Conservation (phyloP, 345 rosid genomes). For the Lumnitzera racemosa region DNA sequence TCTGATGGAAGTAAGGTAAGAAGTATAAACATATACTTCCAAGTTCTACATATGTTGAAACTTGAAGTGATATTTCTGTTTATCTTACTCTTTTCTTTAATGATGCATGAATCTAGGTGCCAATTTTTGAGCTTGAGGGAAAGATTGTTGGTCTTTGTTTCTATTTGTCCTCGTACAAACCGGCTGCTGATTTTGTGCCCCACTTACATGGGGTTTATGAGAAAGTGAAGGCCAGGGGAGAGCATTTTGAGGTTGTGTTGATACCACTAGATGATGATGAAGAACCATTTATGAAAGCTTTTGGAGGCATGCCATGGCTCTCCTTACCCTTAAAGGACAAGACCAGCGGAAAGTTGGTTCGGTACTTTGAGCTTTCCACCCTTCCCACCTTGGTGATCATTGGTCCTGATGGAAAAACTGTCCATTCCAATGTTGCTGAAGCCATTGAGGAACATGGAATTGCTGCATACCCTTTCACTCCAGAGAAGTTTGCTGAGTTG, state of each 20-base stretch:
- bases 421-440: constrained; percentile 24
- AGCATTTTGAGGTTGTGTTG: constrained; percentile 26
- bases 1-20: constrained; percentile 14
- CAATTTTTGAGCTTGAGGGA: constrained; percentile 33
- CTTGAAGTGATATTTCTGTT: neutral
- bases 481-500: constrained; percentile 24
- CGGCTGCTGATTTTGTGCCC: constrained; percentile 20
- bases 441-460: constrained; percentile 24
- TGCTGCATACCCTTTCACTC: constrained; percentile 36
- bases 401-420: constrained; percentile 29
- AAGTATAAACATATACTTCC: neutral
- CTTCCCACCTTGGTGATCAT: constrained; percentile 33
- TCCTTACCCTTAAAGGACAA: constrained; percentile 29
- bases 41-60: neutral
- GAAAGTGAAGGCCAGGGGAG: constrained; percentile 21
- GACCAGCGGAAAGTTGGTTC: constrained; percentile 15
- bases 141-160: constrained; percentile 27
- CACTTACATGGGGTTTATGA: constrained; percentile 21
- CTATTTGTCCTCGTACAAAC: constrained; percentile 7
- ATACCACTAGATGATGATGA: constrained; percentile 24
- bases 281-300: constrained; percentile 15
- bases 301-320: constrained; percentile 27
- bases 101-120: constrained; percentile 13
- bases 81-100: neutral
- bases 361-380: constrained; percentile 21